Evolutionary conservation across 2,329 filamentous ascomycete species (phyloP), one percentile per base, ranked within the genome.

Genomic region (Zymoseptoria brevis): DNA sequence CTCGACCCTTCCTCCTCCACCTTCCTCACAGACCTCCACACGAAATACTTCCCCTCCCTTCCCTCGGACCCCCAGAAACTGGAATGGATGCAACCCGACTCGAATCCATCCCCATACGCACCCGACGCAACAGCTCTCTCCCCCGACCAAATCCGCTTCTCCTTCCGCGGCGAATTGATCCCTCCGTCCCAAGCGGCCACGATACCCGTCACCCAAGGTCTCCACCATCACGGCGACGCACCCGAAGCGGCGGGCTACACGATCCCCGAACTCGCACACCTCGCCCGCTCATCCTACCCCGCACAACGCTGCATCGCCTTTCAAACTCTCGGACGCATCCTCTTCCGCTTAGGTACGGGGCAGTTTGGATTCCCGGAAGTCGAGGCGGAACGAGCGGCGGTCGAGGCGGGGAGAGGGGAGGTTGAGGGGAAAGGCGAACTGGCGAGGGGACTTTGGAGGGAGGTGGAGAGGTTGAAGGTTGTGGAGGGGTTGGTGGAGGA

Each of bases 241-340:
- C 94, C 94, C 16, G 90, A 96, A 74, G 90, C 92, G 1, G 94
- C 94, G 0, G 94, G 94, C 0, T 99, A 99, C 75, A 97, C 94
- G 0, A 83, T 99, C 29, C 84, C 86, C 0, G 94, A 99, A 74
- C 80, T 99, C 1, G 87, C 90, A 1, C 84, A 87, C 30, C 81
- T 96, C 1, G 86, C 90, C 4, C 82, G 93, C 35, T 95, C 89
- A 57, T 85, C 86, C 0, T 90, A 96, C 19, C 84, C 94, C 0
- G 87, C 89, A 0, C 94, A 99, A 77, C 79, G 93, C 9, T 96
- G 94, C 69, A 82, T 97, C 62, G 90, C 94, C 0, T 96, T 90
- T 74, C 93, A 96, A 75, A 93, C 92, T 0, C 78, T 97, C 0
- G 94, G 94, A 0, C 81, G 94, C 19, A 83, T 97, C 5, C 74